phyloP scores from a whole-genome alignment of 129 eudicot species.

The Flaveria brownii region DNA sequence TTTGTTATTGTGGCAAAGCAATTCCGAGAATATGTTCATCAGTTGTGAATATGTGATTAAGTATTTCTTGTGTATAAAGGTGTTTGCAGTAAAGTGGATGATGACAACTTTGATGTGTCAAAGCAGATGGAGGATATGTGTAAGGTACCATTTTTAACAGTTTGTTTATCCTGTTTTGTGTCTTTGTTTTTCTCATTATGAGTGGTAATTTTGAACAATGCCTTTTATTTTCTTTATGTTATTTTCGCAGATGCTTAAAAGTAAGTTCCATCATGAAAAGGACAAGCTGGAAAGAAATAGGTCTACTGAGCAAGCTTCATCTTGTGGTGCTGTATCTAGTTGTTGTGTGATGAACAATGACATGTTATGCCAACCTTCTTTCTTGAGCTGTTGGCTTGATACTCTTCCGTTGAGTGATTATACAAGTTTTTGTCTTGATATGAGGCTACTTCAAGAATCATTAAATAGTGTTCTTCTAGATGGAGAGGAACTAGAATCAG shows the following conservation, averaged over 20 bases:
- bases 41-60: neutral
- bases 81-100: slow-evolving; percentile 53
- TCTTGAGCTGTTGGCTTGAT: slow-evolving; percentile 63
- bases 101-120: slow-evolving; percentile 34
- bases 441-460: slow-evolving; percentile 62
- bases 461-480: slow-evolving; percentile 45
- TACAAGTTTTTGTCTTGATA: slow-evolving; percentile 64
- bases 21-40: neutral
- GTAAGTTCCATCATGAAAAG: slow-evolving; percentile 58
- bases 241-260: slow-evolving; percentile 52
- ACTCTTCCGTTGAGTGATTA: slow-evolving; percentile 58
- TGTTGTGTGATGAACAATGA: slow-evolving; percentile 64
- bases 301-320: slow-evolving; percentile 32
- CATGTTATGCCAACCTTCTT: slow-evolving; percentile 45
- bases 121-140: slow-evolving; percentile 73
- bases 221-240: neutral
- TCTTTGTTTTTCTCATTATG: neutral
- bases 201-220: neutral
- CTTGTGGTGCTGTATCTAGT: slow-evolving; percentile 28
- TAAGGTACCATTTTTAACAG: slow-evolving; percentile 48
- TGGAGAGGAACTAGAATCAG: slow-evolving; percentile 45
- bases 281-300: slow-evolving; percentile 43
- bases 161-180: neutral
- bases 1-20: neutral
- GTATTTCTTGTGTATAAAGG: slow-evolving; percentile 47